These are phyloP conservation scores for Bremia lactucae DNA, from an alignment of 352 stramenopile species.

Conservation along the genomic window DNA sequence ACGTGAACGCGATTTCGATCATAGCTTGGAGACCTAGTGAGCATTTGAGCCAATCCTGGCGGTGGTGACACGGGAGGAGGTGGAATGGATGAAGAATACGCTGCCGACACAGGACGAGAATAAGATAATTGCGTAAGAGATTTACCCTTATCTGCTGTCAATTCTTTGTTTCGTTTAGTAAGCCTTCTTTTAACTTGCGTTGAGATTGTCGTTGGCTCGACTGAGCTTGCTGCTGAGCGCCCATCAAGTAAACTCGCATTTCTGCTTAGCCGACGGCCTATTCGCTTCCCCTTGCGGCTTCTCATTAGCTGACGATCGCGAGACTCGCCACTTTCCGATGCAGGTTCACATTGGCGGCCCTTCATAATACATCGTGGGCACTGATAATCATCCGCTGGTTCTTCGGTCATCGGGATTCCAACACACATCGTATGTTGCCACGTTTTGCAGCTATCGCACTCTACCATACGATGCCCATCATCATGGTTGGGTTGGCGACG, in stretches of 20 bases:
- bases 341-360: slow-evolving; percentile 10
- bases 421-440: slow-evolving; percentile 72
- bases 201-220: slow-evolving; percentile 6
- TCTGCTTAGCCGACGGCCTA: slow-evolving; percentile 6
- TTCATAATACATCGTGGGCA: slow-evolving; percentile 43
- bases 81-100: slow-evolving; percentile 14
- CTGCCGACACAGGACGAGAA: slow-evolving; percentile 8
- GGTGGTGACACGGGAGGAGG: slow-evolving; percentile 17
- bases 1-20: slow-evolving; percentile 3
- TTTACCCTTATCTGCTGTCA: slow-evolving; percentile 15
- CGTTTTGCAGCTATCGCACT: slow-evolving; percentile 55
- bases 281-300: slow-evolving; percentile 4
- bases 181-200: slow-evolving; percentile 9
- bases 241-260: slow-evolving; percentile 12
- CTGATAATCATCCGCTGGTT: slow-evolving; percentile 40
- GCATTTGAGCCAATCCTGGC: slow-evolving; percentile 7
- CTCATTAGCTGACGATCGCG: slow-evolving; percentile 17
- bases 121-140: slow-evolving; percentile 4
- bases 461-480: slow-evolving; percentile 56
- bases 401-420: slow-evolving; percentile 35
- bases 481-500: slow-evolving; percentile 48
- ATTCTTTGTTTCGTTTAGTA: slow-evolving; percentile 3
- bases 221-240: slow-evolving; percentile 9
- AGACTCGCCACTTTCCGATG: slow-evolving; percentile 6
- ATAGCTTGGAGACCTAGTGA: slow-evolving; percentile 6